Evolutionary conservation across 2,329 filamentous ascomycete species (phyloP).

Genomic region (Orbilia ellipsospora): DNA sequence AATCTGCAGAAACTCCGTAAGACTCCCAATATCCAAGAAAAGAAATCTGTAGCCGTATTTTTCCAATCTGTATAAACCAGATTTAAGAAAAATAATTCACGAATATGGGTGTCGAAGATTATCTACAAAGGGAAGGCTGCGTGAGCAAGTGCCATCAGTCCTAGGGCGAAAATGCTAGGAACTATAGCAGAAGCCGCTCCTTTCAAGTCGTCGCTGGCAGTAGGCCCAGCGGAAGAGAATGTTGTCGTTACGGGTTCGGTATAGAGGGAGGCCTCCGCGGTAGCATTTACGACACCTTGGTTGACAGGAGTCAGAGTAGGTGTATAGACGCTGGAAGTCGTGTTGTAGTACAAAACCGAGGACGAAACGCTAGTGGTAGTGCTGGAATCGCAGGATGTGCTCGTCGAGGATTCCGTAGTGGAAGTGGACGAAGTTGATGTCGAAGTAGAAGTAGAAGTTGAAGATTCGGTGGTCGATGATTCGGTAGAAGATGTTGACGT

Average conservation of each 20-base stretch:
- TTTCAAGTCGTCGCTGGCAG: conserved; percentile 21
- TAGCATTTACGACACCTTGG: conserved; percentile 47
- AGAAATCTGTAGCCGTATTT: background rate
- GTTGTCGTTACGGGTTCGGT: conserved; percentile 39
- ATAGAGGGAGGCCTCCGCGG: conserved; percentile 46
- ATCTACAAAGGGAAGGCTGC: conserved; percentile 45
- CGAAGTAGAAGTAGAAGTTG: conserved; percentile 15
- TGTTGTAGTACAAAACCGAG: conserved; percentile 12
- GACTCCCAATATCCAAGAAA: conserved; percentile 47
- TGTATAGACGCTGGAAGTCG: conserved; percentile 38
- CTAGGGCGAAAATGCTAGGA: conserved; percentile 48
- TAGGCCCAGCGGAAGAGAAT: conserved; percentile 11
- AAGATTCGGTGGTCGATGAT: conserved; percentile 7
- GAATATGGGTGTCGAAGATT: conserved; percentile 33
- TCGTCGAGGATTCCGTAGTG: conserved; percentile 17
- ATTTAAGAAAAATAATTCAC: background rate
- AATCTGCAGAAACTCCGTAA: conserved; percentile 46
- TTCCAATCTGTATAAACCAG: background rate
- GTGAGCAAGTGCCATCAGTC: conserved; percentile 39
- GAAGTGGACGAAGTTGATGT: conserved; percentile 4
- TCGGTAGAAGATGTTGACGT: conserved; percentile 15
- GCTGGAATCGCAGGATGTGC: conserved; percentile 25
- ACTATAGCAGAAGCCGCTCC: conserved; percentile 28
- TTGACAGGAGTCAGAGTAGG: conserved; percentile 53
- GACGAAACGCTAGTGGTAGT: background rate